Base-by-base conservation (phyloP, 2,329 filamentous ascomycete species). In the Alternaria infectoria region DNA sequence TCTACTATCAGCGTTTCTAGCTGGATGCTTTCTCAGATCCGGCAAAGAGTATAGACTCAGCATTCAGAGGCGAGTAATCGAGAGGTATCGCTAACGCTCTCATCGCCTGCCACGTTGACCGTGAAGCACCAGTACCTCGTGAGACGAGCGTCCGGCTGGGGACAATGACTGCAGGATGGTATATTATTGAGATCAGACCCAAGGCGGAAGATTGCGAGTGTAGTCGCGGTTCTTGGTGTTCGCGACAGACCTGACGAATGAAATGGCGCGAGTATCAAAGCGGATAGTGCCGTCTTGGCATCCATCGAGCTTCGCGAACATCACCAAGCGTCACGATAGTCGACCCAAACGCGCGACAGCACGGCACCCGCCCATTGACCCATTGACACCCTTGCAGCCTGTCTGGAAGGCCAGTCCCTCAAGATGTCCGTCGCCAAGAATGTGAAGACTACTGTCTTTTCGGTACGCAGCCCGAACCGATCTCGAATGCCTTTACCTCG, bases 381-480 rank as follows among this genome's bases (percentile, higher is more conserved):
- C 59, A 49, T 70, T 64, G 62, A 56, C 64, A 64, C 68, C 72
- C 60, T 67, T 49, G 61, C 62, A 46, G 61, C 56, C 32, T 49
- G 51, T 57, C 58, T 46, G 54, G 54, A 51, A 57, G 66, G 61
- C 64, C 55, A 61, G 61, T 52, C 55, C 63, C 63, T 56, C 71
- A 75, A 57, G 23, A 79, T 79, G 76, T 68, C 76, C 3, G 25
- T 58, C 45, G 66, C 71, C 47, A 79, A 78, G 67, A 73, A 73
- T 59, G 71, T 74, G 60, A 62, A 71, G 59, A 74, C 73, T 62
- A 61, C 68, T 47, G 59, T 62, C 40, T 77, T 78, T 65, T 61
- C 66, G 65, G 76, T 79, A 76, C 59, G 74, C 52, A 26, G 23
- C 62, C 68, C 54, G 19, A 26, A 46, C 52, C 46, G 26, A 44